phyloP scores from a whole-genome alignment of 1,284 basidiomycete species.

The Kalmanozyma brasiliensis region DNA sequence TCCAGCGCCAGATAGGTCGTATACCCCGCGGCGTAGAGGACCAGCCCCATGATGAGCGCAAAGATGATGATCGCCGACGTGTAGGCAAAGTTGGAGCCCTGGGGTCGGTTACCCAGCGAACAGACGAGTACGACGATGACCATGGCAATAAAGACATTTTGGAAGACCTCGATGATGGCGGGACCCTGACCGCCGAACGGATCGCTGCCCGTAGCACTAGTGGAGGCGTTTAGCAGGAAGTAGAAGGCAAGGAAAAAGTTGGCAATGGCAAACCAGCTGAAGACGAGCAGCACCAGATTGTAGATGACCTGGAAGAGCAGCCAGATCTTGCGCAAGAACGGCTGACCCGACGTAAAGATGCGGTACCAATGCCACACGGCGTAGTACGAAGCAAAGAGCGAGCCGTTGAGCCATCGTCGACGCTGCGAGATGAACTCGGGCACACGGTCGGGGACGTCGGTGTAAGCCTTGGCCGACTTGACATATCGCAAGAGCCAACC shows the following conservation, averaged over 20 bases:
- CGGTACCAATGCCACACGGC: conserved; percentile 62
- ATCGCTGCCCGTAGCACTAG: conserved; percentile 34
- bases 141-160: conserved; percentile 65
- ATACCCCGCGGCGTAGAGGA: conserved; percentile 57
- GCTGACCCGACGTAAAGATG: conserved; percentile 62
- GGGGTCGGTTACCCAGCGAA: conserved; percentile 66
- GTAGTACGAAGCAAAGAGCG: conserved; percentile 62
- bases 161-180: conserved; percentile 57
- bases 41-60: conserved; percentile 57
- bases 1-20: conserved; percentile 58
- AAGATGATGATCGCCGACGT: conserved; percentile 61
- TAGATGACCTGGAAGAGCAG: conserved; percentile 64
- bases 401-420: conserved; percentile 65
- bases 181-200: conserved; percentile 47
- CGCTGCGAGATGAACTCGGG: conserved; percentile 65
- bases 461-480: conserved; percentile 63
- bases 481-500: conserved; percentile 64
- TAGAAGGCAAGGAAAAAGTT: conserved; percentile 62
- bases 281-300: conserved; percentile 60
- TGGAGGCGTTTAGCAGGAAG: conserved; percentile 55
- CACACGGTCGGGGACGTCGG: conserved; percentile 63
- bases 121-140: conserved; percentile 64
- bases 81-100: conserved; percentile 61
- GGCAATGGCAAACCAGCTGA: conserved; percentile 63
- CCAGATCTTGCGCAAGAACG: conserved; percentile 55